A percentile compares a stretch with the other conserved stretches of the same genome.
These are phyloP conservation scores for Chamaenerion angustifolium DNA, from an alignment of 345 rosid genomes.

Conservation along the genomic window DNA sequence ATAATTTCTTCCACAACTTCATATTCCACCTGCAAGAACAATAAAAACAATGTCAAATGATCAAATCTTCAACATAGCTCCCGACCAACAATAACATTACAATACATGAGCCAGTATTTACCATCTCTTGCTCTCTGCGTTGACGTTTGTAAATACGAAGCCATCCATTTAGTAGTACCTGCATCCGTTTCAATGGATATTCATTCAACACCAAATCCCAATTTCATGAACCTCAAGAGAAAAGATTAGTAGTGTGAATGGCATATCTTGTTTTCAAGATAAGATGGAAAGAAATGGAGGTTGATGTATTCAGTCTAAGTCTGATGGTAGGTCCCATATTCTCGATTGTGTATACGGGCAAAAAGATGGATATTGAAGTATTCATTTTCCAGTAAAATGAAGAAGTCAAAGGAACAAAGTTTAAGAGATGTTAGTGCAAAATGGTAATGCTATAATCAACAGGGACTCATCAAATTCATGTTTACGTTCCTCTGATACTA, in stretches of 20 bases:
- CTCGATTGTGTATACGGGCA: not conserved
- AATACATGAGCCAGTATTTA: constrained; percentile 5
- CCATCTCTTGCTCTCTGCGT: constrained; percentile 80
- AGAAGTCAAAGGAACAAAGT: no score
- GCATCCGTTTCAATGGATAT: constrained; percentile 1
- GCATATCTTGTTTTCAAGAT: constrained; percentile 1
- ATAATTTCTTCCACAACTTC: constrained; percentile 98
- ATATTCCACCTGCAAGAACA: constrained; percentile 51
- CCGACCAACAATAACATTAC: no score
- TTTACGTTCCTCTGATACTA: no score
- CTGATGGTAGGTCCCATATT: no score
- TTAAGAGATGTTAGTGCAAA: no score
- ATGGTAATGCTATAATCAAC: no score
- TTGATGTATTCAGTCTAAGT: no score
- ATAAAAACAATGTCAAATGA: no score
- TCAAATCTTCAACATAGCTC: not conserved
- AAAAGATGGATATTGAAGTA: not conserved
- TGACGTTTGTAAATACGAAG: constrained; percentile 73
- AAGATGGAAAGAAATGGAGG: no score
- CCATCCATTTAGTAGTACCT: constrained; percentile 88
- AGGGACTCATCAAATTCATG: no score
- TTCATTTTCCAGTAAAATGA: no score
- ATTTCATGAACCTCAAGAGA: no score
- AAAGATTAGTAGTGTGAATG: not conserved
- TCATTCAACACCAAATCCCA: not conserved